These are phyloP conservation scores for Aureobasidium sp. DNA, from an alignment of 2,329 filamentous ascomycete species.

Conservation along the genomic window DNA sequence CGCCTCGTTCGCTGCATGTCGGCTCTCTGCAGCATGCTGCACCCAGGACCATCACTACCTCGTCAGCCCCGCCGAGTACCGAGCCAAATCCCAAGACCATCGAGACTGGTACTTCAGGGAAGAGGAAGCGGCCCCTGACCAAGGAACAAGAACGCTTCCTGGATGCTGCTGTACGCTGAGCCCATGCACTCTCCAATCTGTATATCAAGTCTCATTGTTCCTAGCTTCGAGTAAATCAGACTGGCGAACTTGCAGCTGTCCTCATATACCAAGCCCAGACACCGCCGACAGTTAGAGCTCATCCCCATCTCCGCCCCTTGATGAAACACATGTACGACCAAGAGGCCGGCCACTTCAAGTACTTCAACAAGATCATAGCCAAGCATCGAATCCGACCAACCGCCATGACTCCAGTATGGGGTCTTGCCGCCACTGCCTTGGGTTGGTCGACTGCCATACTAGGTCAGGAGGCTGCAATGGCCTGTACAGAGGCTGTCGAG, in stretches of 20 bases:
- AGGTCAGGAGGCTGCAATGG: conserved; percentile 93
- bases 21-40: conserved; percentile 2
- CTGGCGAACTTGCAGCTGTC: conserved; percentile 92
- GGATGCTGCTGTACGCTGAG: conserved; percentile 56
- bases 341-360: conserved; percentile 77
- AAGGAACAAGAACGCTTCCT: conserved; percentile 67
- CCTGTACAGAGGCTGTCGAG: conserved; percentile 96
- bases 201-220: conserved; percentile 3
- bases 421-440: conserved; percentile 66
- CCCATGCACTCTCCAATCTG: neutral
- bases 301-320: conserved; percentile 80
- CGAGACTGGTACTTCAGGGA: neutral
- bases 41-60: conserved; percentile 15
- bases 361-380: conserved; percentile 76
- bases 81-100: conserved; percentile 19
- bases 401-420: conserved; percentile 87
- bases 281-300: conserved; percentile 66
- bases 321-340: conserved; percentile 99
- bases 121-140: conserved; percentile 45
- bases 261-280: conserved; percentile 90
- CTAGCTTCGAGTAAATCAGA: conserved; percentile 89
- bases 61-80: conserved; percentile 17
- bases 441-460: conserved; percentile 87
- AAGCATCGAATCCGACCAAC: conserved; percentile 89
- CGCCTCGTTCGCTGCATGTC: conserved; percentile 6